phyloP scores from a whole-genome alignment of 2,329 filamentous ascomycete genomes.

The Colletotrichum zoysiae region DNA sequence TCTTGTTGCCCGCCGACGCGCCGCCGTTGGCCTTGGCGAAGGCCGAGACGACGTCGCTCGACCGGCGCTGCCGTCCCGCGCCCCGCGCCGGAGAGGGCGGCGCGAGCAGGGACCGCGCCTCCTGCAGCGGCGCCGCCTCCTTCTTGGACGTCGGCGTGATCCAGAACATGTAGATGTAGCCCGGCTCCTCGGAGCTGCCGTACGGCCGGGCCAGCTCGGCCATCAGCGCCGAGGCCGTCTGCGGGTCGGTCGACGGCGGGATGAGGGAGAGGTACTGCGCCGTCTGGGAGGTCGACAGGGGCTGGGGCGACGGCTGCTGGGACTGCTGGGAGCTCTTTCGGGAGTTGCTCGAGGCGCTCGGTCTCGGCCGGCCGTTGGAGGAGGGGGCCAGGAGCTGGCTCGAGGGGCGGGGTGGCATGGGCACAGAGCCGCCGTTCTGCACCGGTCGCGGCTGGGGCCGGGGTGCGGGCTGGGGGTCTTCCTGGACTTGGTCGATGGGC shows the following conservation, averaged over 20 bases:
- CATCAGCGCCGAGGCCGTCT: constrained; percentile 77
- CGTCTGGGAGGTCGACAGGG: constrained; percentile 51
- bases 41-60: constrained; percentile 67
- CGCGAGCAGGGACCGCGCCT: constrained; percentile 69
- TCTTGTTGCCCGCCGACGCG: constrained; percentile 64
- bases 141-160: constrained; percentile 76
- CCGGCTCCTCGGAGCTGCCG: constrained; percentile 78
- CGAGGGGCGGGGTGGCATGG: constrained; percentile 32
- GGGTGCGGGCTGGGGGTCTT: constrained; percentile 48
- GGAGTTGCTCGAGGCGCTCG: constrained; percentile 45
- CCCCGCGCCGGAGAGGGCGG: constrained; percentile 58
- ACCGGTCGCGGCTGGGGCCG: constrained; percentile 62
- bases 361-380: constrained; percentile 41
- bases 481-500: constrained; percentile 57
- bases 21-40: constrained; percentile 56
- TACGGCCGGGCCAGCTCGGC: constrained; percentile 80
- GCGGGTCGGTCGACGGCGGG: constrained; percentile 73
- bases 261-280: constrained; percentile 74
- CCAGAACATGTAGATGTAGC: constrained; percentile 99
- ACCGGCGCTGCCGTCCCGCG: constrained; percentile 56
- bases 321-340: constrained; percentile 46
- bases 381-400: constrained; percentile 41
- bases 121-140: constrained; percentile 67
- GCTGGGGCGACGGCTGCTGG: constrained; percentile 47
- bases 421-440: constrained; percentile 49